phyloP scores from a whole-genome alignment of 2,329 filamentous ascomycete genomes.

The Colletotrichum endophyticum region DNA sequence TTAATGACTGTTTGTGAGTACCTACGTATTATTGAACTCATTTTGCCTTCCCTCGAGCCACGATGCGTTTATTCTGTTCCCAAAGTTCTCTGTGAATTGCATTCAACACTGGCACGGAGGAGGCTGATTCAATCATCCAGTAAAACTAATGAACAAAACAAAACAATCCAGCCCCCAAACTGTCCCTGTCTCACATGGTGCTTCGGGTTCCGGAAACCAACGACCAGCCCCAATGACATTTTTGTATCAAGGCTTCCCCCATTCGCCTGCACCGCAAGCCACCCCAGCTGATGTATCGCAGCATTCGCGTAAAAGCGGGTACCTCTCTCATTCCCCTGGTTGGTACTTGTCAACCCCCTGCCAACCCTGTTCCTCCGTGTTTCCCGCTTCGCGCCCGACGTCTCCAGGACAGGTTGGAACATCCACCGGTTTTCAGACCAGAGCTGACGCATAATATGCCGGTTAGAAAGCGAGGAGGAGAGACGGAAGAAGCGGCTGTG shows the following conservation, averaged over 20 bases:
- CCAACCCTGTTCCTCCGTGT: background rate
- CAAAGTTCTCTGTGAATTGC: background rate
- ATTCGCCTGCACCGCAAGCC: background rate
- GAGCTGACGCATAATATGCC: background rate
- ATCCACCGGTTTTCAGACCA: background rate
- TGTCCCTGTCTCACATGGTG: conserved; percentile 8
- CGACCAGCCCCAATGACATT: background rate
- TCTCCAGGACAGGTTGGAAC: background rate
- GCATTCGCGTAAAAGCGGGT: background rate
- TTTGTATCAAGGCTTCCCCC: background rate
- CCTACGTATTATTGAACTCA: background rate
- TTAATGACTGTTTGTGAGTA: background rate
- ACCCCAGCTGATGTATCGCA: background rate
- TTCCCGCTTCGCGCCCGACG: background rate
- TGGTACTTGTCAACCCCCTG: background rate
- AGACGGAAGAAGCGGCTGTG: background rate
- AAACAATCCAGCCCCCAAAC: conserved; percentile 9
- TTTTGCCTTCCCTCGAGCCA: background rate
- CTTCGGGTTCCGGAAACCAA: background rate
- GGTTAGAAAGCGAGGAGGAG: background rate
- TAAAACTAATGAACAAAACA: background rate
- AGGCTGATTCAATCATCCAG: background rate
- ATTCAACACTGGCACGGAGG: background rate
- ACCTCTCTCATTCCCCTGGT: background rate
- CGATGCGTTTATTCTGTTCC: background rate